A percentile compares a stretch with the other conserved stretches of the same genome.
Evolutionary conservation across 2,329 filamentous ascomycete species (phyloP).

Genomic region (Zymoseptoria ardabiliae): DNA sequence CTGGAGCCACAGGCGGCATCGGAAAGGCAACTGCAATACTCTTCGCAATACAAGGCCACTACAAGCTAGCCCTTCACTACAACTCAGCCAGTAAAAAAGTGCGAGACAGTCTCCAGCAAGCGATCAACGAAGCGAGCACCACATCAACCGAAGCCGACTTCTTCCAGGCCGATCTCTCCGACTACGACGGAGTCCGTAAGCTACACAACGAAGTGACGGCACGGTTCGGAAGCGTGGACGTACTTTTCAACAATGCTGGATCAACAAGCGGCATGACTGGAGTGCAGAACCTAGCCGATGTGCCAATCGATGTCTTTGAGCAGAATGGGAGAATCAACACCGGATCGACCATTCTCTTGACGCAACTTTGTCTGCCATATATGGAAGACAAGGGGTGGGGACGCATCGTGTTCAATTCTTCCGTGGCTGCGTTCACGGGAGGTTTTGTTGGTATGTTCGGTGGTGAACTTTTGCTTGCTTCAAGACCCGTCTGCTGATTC

Average conservation of each 20-base stretch:
- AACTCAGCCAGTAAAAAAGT: constrained; percentile 29
- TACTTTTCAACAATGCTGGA: constrained; percentile 38
- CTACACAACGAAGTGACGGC: constrained; percentile 31
- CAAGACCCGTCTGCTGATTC: neutral
- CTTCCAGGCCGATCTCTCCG: constrained; percentile 22
- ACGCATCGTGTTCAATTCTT: constrained; percentile 32
- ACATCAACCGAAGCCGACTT: constrained; percentile 33
- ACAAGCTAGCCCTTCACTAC: constrained; percentile 40
- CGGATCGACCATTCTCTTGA: constrained; percentile 31
- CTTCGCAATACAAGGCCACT: constrained; percentile 34
- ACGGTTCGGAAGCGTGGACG: constrained; percentile 30
- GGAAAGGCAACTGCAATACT: constrained; percentile 36
- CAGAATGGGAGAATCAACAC: constrained; percentile 33
- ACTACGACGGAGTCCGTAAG: constrained; percentile 22
- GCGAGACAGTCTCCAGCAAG: constrained; percentile 27
- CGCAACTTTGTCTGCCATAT: constrained; percentile 32
- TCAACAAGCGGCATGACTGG: constrained; percentile 21
- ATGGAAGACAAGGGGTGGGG: constrained; percentile 34
- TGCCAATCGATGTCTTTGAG: constrained; percentile 33
- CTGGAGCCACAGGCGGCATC: constrained; percentile 38
- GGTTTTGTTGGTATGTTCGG: constrained; percentile 27
- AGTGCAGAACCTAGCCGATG: constrained; percentile 25
- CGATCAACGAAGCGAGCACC: constrained; percentile 27
- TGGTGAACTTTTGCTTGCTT: neutral
- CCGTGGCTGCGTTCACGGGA: constrained; percentile 35